phyloP scores from a whole-genome alignment of 225 moss, liverwort and hornwort genomes.

The Sphagnum tenellum region DNA sequence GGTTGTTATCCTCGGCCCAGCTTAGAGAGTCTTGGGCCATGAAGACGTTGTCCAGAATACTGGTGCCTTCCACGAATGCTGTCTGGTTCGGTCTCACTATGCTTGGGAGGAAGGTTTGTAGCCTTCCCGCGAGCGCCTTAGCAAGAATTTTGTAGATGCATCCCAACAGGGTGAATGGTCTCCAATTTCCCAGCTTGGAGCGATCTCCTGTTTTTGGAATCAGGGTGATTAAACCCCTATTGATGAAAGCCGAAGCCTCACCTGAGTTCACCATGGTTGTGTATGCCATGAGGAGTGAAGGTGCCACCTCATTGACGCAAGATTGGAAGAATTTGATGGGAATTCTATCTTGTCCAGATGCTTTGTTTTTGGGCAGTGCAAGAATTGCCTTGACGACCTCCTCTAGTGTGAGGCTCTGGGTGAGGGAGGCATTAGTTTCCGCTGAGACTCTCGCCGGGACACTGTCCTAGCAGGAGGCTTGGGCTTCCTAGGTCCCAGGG shows the following conservation, averaged over 20 bases:
- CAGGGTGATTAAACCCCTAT: neutral
- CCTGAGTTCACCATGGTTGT: neutral
- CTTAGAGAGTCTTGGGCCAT: neutral
- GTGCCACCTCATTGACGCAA: neutral
- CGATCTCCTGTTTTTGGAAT: neutral
- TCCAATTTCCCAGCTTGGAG: neutral
- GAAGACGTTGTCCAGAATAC: neutral
- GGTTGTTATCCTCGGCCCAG: neutral
- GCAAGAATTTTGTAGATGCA: neutral
- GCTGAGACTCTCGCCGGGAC: neutral
- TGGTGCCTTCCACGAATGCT: neutral
- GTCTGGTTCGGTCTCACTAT: neutral
- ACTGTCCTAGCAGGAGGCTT: neutral
- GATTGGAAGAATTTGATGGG: slow-evolving; percentile 2
- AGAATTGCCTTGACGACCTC: neutral
- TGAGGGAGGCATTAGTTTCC: neutral
- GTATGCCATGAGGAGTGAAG: neutral
- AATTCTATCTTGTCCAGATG: slow-evolving; percentile 1
- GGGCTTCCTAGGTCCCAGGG: neutral
- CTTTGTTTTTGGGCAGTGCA: neutral
- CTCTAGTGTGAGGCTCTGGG: neutral
- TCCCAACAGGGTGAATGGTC: neutral
- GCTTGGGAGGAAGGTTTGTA: neutral
- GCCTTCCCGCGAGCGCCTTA: neutral
- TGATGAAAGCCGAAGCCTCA: neutral